Evolutionary conservation across 2,329 filamentous ascomycete species (phyloP).

Genomic region (Fonsecaea erecta): DNA sequence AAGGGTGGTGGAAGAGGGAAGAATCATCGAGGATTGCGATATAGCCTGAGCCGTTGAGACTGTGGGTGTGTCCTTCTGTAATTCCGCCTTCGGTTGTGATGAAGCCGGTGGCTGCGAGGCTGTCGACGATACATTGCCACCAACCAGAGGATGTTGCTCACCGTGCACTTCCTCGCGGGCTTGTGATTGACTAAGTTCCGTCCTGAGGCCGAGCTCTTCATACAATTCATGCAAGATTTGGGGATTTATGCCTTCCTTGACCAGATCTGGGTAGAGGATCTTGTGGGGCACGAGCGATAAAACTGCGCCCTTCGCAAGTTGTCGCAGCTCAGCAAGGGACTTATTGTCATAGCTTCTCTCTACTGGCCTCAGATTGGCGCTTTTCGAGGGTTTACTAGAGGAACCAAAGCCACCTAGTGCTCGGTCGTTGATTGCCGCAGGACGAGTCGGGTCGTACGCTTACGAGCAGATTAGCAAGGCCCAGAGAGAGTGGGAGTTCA

Average conservation of each 20-base stretch:
- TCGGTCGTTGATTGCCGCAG: conserved; percentile 23
- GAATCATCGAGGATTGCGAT: not conserved
- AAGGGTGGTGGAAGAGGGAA: not conserved
- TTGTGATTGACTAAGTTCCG: conserved; percentile 14
- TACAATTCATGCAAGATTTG: conserved; percentile 68
- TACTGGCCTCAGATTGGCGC: conserved; percentile 4
- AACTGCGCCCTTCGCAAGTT: conserved; percentile 68
- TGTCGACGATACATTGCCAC: not conserved
- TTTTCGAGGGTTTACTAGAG: conserved; percentile 3
- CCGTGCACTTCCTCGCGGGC: not conserved
- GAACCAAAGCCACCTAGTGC: conserved; percentile 10
- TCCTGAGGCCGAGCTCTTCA: conserved; percentile 66
- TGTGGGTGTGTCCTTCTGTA: not conserved
- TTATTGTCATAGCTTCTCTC: conserved; percentile 36
- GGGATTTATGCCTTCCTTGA: conserved; percentile 73
- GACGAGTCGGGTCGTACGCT: conserved; percentile 33
- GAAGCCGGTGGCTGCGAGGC: not conserved
- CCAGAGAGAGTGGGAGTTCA: not conserved
- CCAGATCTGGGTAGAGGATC: conserved; percentile 73
- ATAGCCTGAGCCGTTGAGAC: not conserved
- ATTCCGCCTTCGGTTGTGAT: not conserved
- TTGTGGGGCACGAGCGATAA: conserved; percentile 66
- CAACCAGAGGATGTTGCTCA: not conserved
- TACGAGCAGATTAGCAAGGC: conserved; percentile 4
- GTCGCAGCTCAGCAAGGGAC: conserved; percentile 46